Evolutionary conservation across 2,329 filamentous ascomycete species (phyloP).

Genomic region (Juglanconis oblonga): DNA sequence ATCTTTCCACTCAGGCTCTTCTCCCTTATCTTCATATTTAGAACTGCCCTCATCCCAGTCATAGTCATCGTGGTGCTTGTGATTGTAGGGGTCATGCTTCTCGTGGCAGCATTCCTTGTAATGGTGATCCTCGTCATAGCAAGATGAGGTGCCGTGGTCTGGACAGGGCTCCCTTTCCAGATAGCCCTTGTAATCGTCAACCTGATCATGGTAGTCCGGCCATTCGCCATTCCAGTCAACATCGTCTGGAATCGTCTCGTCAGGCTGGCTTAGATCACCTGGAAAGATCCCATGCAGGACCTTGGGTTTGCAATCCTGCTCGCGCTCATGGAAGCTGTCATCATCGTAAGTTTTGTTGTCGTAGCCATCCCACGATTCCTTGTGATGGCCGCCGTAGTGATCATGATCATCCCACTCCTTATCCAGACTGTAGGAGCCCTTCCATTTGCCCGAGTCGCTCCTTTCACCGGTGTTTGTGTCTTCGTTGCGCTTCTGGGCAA

Average conservation of each 20-base stretch:
- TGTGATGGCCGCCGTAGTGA: neutral
- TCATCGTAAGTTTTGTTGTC: neutral
- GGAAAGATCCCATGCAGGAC: neutral
- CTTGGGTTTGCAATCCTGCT: neutral
- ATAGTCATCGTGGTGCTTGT: neutral
- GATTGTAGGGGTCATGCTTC: neutral
- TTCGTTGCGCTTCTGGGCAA: neutral
- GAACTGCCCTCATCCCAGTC: neutral
- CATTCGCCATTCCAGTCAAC: neutral
- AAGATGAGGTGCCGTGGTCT: neutral
- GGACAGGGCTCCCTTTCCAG: neutral
- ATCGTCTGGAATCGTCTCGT: neutral
- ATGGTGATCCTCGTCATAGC: neutral
- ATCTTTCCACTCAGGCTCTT: neutral
- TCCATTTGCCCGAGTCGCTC: too few relatives aligned
- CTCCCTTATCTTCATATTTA: neutral
- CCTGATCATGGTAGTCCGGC: neutral
- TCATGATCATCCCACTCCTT: neutral
- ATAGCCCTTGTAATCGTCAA: neutral
- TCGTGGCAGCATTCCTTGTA: neutral
- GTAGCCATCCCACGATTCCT: neutral
- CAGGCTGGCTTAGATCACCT: neutral
- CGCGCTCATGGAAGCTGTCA: neutral
- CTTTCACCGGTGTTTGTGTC: too few relatives aligned
- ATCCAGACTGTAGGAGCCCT: neutral